phyloP scores from a whole-genome alignment of 2,329 filamentous ascomycete species.

The Colletotrichum sp. region DNA sequence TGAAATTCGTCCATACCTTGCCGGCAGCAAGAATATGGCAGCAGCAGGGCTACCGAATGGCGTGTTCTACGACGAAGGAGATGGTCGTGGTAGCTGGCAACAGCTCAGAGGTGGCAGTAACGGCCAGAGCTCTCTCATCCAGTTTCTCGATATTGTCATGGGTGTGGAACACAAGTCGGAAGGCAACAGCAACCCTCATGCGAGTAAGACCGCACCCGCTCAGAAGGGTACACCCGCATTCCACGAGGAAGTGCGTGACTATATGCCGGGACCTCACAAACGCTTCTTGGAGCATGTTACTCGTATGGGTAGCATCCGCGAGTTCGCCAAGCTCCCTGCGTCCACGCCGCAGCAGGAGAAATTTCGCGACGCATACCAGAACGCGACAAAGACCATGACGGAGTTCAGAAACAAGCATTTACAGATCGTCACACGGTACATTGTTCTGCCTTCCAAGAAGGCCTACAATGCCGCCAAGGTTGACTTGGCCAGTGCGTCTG shows the following conservation, averaged over 20 bases:
- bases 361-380: constrained; percentile 63
- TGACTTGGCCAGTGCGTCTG: constrained; percentile 51
- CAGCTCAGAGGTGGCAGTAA: constrained; percentile 91
- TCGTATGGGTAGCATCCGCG: constrained; percentile 74
- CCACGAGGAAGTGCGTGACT: constrained; percentile 76
- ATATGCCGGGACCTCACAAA: constrained; percentile 88
- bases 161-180: constrained; percentile 75
- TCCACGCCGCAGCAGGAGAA: constrained; percentile 54
- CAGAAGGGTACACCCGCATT: constrained; percentile 39
- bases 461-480: constrained; percentile 30
- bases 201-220: constrained; percentile 14
- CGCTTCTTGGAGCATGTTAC: constrained; percentile 77
- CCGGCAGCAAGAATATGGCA: constrained; percentile 92
- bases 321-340: constrained; percentile 64
- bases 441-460: constrained; percentile 76
- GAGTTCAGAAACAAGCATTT: constrained; percentile 86
- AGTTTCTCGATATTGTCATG: constrained; percentile 89
- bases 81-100: constrained; percentile 70
- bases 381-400: constrained; percentile 76
- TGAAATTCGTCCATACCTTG: constrained; percentile 84
- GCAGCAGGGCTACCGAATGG: constrained; percentile 83
- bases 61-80: constrained; percentile 81
- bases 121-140: constrained; percentile 89
- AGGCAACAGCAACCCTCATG: constrained; percentile 34
- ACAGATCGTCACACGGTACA: constrained; percentile 88